Conservation (phyloP, 345 rosid species). For the Eucalyptus rudis region DNA sequence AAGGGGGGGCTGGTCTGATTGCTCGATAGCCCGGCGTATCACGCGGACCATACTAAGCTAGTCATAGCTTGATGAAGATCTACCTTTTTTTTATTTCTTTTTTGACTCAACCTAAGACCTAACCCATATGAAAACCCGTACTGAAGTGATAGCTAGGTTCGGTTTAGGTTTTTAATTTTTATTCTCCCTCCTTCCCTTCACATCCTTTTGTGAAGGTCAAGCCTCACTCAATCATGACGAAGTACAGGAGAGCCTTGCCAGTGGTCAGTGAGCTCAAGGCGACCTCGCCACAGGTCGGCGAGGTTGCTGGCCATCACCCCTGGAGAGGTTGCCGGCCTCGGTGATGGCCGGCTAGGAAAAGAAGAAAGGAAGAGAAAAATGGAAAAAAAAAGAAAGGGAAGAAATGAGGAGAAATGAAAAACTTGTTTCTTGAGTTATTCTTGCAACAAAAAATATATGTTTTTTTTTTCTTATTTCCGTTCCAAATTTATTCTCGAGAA, state of each 20-base stretch:
- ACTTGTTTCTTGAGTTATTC: too few relatives aligned
- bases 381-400: rapidly evolving
- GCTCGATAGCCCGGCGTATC: too few relatives aligned
- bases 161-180: too few relatives aligned
- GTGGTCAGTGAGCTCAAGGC: rapidly evolving
- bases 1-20: too few relatives aligned
- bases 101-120: not conserved
- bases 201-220: too few relatives aligned
- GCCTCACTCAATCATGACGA: too few relatives aligned
- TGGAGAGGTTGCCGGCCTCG: rapidly evolving
- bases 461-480: rapidly evolving
- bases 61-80: not conserved
- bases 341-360: rapidly evolving
- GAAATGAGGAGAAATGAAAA: too few relatives aligned
- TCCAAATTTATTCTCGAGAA: rapidly evolving
- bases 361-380: too few relatives aligned
- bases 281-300: rapidly evolving
- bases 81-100: too few relatives aligned
- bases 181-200: too few relatives aligned
- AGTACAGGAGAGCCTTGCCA: rapidly evolving
- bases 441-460: too few relatives aligned
- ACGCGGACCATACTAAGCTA: not conserved
- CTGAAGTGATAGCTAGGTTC: not conserved
- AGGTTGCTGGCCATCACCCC: too few relatives aligned
- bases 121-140: not conserved